A percentile compares a stretch with the other conserved stretches of the same genome.
Conservation (phyloP, 2,329 filamentous ascomycete species). For the Phialophora verrucosa region DNA sequence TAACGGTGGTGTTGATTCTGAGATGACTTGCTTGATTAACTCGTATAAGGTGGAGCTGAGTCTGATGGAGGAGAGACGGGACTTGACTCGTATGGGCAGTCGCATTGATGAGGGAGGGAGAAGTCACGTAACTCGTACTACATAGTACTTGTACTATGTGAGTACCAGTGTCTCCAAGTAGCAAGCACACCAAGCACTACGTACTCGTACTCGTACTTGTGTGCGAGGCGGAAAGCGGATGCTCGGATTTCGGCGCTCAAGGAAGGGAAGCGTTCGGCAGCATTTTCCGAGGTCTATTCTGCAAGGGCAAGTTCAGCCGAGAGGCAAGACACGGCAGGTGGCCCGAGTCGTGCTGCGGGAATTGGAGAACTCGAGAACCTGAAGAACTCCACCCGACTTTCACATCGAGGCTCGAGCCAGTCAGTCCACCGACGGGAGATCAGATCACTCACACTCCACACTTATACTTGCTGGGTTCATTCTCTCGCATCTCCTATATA, state of each 20-base stretch:
- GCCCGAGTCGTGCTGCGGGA: background rate
- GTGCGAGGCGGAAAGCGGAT: too few relatives aligned
- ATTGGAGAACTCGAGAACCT: background rate
- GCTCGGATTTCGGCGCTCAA: background rate
- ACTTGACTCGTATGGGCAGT: background rate
- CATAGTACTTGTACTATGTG: too few relatives aligned
- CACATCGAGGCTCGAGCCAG: background rate
- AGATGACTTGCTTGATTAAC: too few relatives aligned
- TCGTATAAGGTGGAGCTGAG: background rate
- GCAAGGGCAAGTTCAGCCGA: background rate
- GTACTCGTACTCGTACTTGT: too few relatives aligned
- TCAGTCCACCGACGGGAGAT: background rate
- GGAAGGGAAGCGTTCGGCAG: background rate
- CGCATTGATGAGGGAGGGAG: too few relatives aligned
- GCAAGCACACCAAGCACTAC: too few relatives aligned
- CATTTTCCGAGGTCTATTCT: background rate
- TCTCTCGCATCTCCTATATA: background rate
- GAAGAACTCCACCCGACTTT: background rate
- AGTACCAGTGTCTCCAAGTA: too few relatives aligned
- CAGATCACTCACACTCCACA: background rate
- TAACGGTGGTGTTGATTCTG: too few relatives aligned
- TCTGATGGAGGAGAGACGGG: background rate
- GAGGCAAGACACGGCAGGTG: background rate
- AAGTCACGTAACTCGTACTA: too few relatives aligned
- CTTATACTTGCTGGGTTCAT: background rate